Conservation (phyloP, 768 basidiomycete species). For the Bullera alba region DNA sequence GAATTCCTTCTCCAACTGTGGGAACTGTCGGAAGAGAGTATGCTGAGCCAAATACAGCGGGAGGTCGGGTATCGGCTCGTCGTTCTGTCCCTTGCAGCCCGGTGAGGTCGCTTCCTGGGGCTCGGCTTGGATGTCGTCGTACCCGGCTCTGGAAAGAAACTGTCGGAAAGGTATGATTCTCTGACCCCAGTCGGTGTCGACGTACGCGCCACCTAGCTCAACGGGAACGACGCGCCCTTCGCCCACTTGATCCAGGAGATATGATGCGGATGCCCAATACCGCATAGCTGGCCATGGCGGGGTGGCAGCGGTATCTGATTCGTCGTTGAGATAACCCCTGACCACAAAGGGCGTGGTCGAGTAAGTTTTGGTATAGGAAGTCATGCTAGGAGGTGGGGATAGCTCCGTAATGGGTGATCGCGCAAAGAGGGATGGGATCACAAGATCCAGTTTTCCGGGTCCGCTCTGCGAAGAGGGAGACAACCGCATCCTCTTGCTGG, state of each 20-base stretch:
- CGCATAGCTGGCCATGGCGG: constrained; percentile 68
- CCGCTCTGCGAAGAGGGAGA: too few species aligned
- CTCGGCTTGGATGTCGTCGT: constrained; percentile 7
- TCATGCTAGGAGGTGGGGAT: neutral
- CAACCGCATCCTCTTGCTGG: too few species aligned
- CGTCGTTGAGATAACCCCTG: constrained; percentile 50
- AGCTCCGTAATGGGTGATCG: neutral
- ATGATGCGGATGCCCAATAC: constrained; percentile 63
- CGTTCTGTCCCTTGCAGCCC: neutral
- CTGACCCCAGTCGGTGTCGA: constrained; percentile 72
- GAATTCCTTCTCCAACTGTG: constrained; percentile 65
- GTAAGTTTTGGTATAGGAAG: neutral
- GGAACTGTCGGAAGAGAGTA: constrained; percentile 76
- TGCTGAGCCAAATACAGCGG: constrained; percentile 84
- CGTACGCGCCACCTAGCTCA: constrained; percentile 80
- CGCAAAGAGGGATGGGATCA: neutral
- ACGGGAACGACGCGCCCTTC: constrained; percentile 80
- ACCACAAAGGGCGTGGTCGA: constrained; percentile 63
- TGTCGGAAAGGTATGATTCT: constrained; percentile 66
- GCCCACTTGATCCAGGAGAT: constrained; percentile 66
- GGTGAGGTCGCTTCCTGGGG: neutral
- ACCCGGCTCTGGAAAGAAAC: constrained; percentile 56
- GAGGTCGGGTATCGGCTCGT: neutral
- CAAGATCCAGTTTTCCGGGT: neutral
- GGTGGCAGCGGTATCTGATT: neutral